A percentile compares a stretch with the other conserved stretches of the same genome.
Evolutionary conservation across 495 filamentous ascomycete species (phyloP).

Genomic region (Trypethelium eluteriae): DNA sequence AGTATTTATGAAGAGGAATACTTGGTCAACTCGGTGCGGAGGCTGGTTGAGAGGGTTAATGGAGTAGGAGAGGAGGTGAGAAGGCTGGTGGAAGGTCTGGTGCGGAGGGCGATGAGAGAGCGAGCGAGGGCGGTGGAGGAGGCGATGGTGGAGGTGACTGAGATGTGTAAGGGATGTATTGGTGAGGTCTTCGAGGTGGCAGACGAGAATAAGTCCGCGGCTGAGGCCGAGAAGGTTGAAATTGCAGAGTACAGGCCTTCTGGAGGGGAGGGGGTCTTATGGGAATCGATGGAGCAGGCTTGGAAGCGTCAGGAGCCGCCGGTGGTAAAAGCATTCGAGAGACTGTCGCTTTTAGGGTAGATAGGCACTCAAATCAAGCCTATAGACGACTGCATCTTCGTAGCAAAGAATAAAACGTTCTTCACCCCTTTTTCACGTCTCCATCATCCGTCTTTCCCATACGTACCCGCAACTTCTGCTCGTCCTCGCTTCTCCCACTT

Average conservation of each 20-base stretch:
- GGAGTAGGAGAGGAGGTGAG: conserved; percentile 57
- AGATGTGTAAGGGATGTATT: conserved; percentile 54
- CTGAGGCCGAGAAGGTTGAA: conserved; percentile 27
- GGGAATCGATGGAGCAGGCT: conserved; percentile 30
- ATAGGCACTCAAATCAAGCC: background rate
- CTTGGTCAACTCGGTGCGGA: conserved; percentile 73
- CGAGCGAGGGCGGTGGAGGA: conserved; percentile 69
- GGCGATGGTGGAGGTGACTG: conserved; percentile 61
- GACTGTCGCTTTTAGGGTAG: conserved; percentile 25
- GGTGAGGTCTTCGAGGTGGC: conserved; percentile 56
- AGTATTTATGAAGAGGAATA: conserved; percentile 98
- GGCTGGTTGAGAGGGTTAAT: conserved; percentile 80
- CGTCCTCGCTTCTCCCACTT: conserved; percentile 8
- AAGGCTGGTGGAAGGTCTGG: conserved; percentile 62
- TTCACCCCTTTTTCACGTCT: background rate
- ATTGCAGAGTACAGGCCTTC: conserved; percentile 31
- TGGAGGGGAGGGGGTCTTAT: conserved; percentile 35
- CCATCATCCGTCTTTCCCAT: background rate
- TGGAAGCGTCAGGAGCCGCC: conserved; percentile 28
- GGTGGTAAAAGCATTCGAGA: conserved; percentile 30
- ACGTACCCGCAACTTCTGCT: background rate
- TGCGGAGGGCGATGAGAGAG: conserved; percentile 78
- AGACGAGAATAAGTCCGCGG: conserved; percentile 22
- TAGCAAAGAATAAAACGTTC: background rate
- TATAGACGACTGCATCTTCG: background rate